Conservation (phyloP, 2,329 filamentous ascomycete genomes). For the Tolypocladium tropicale region DNA sequence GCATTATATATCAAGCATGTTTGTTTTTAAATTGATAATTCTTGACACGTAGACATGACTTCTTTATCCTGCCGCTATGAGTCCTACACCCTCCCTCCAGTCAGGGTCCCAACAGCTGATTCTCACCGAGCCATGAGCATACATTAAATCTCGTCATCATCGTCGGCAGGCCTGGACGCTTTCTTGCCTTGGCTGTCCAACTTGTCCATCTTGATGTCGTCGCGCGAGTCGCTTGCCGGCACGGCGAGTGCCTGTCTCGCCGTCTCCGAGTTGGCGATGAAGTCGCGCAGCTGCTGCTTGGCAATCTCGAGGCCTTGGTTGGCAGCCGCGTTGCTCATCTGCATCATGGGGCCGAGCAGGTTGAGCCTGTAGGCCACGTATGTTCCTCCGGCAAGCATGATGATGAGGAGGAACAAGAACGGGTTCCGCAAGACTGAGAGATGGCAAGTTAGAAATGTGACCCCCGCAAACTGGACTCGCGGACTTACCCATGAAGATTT, state of each 20-base stretch:
- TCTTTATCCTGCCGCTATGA: constrained; percentile 9
- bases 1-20: background rate
- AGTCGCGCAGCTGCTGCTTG: constrained; percentile 83
- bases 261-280: constrained; percentile 78
- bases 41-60: too few relatives aligned
- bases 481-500: constrained; percentile 77
- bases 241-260: constrained; percentile 76
- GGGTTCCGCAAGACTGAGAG: constrained; percentile 79
- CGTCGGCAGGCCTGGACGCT: constrained; percentile 35
- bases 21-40: too few relatives aligned
- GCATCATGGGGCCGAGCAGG: constrained; percentile 88
- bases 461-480: constrained; percentile 1
- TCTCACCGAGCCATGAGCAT: constrained; percentile 1
- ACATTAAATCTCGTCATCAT: constrained; percentile 45
- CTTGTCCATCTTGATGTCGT: constrained; percentile 46
- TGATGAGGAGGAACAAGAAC: constrained; percentile 79
- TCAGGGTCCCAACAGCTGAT: background rate
- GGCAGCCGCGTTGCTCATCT: constrained; percentile 85
- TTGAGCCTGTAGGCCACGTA: constrained; percentile 93
- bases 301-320: constrained; percentile 82
- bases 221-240: constrained; percentile 36
- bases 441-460: background rate
- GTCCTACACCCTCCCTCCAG: background rate
- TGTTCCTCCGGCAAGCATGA: constrained; percentile 63
- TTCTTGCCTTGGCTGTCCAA: constrained; percentile 51